These are phyloP conservation scores for Cardiospermum halicacabum DNA, from an alignment of 345 rosid genomes.

Conservation along the genomic window DNA sequence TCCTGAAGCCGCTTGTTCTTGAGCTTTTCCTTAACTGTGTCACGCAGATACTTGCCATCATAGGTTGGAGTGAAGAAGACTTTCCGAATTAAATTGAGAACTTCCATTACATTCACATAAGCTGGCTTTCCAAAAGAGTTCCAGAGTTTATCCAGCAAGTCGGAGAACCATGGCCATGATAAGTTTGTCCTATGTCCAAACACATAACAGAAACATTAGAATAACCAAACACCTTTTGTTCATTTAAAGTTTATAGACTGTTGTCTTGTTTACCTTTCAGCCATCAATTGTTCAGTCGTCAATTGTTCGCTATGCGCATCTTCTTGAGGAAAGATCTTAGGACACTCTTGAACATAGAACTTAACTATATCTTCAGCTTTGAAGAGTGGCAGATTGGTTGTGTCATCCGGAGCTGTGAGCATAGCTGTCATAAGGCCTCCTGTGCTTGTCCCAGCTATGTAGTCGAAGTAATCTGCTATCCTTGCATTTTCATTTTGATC, in stretches of 20 bases:
- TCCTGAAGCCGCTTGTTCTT: conserved; percentile 1
- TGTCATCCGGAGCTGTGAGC: conserved; percentile 18
- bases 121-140: neutral
- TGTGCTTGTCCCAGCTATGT: conserved; percentile 21
- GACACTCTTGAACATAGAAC: conserved; percentile 3
- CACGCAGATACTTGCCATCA: conserved; percentile 14
- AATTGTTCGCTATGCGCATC: no score
- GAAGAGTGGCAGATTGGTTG: conserved; percentile 1
- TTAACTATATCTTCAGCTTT: conserved; percentile 14
- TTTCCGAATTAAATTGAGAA: no score
- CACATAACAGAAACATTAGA: no score
- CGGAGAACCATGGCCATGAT: no score
- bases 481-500: conserved; percentile 16
- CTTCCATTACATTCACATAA: no score
- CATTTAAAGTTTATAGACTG: no score
- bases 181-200: no score
- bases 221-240: no score
- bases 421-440: conserved; percentile 23
- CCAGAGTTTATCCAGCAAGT: no score
- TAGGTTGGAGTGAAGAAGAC: no score
- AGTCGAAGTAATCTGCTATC: conserved; percentile 21
- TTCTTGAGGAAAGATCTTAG: neutral
- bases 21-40: neutral
- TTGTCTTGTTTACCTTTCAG: no score
- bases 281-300: no score